A percentile compares a stretch with the other conserved stretches of the same genome.
Evolutionary conservation across 805 yeast genomes (phyloP).

Genomic region (Myxozyma melibiosi): DNA sequence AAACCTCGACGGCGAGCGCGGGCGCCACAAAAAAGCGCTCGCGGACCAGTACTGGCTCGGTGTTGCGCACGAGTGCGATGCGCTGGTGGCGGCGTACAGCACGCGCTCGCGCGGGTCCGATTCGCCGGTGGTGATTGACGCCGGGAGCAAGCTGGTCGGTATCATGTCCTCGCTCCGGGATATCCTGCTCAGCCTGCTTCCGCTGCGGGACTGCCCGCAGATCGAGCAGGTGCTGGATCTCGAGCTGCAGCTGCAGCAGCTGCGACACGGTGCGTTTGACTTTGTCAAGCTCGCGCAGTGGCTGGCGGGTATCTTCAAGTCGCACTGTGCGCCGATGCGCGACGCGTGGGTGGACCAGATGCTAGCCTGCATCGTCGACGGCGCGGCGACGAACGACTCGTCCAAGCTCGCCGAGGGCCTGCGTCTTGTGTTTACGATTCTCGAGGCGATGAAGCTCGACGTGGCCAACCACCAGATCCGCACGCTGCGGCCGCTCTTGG

Average conservation of each 20-base stretch:
- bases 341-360: slow-evolving; percentile 86
- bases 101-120: slow-evolving; percentile 24
- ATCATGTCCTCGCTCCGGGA: slow-evolving; percentile 78
- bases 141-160: slow-evolving; percentile 54
- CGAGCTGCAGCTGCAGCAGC: slow-evolving; percentile 73
- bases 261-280: slow-evolving; percentile 64
- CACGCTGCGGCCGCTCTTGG: slow-evolving; percentile 76
- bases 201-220: slow-evolving; percentile 67
- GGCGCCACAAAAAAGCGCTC: slow-evolving; percentile 69
- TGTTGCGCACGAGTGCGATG: slow-evolving; percentile 66
- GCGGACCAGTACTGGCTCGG: slow-evolving; percentile 85
- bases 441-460: slow-evolving; percentile 93
- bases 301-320: slow-evolving; percentile 76
- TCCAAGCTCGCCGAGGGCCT: slow-evolving; percentile 69
- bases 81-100: background rate
- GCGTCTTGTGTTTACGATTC: slow-evolving; percentile 72
- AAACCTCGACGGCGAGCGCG: slow-evolving; percentile 87
- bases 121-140: slow-evolving; percentile 6
- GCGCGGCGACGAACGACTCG: slow-evolving; percentile 16
- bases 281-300: slow-evolving; percentile 70
- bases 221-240: slow-evolving; percentile 76
- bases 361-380: slow-evolving; percentile 53
- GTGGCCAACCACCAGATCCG: slow-evolving; percentile 94
- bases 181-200: slow-evolving; percentile 72
- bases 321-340: slow-evolving; percentile 95